Conservation (phyloP, 305 asterid genomes). For the Fraxinus floribunda region DNA sequence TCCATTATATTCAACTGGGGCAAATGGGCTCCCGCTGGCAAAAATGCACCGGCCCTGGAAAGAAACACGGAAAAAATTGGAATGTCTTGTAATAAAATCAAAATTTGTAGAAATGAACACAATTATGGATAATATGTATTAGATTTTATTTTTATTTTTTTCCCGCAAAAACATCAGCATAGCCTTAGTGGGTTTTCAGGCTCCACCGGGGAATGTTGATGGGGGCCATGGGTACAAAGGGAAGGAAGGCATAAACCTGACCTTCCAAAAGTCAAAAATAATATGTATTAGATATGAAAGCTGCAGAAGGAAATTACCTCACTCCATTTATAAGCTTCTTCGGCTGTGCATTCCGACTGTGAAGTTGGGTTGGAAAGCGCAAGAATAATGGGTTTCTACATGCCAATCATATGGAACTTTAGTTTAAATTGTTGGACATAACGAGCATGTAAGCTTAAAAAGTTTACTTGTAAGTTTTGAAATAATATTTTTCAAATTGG, state of each 20-base stretch:
- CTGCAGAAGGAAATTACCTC: conserved; percentile 32
- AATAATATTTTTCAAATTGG: not conserved
- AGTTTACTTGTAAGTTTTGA: not conserved
- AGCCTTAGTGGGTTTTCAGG: not conserved
- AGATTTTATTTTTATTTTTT: not conserved
- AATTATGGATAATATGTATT: not conserved
- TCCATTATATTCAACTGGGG: conserved; percentile 65
- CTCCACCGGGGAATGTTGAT: not conserved
- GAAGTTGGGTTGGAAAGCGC: conserved; percentile 65
- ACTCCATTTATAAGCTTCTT: conserved; percentile 60
- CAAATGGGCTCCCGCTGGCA: conserved; percentile 98
- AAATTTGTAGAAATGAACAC: not conserved
- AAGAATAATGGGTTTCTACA: conserved; percentile 57
- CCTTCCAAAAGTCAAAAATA: not conserved
- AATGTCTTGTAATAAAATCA: not conserved
- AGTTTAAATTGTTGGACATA: not conserved
- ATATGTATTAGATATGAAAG: not conserved
- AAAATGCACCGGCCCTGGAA: conserved; percentile 82
- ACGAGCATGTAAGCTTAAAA: not conserved
- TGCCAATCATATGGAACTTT: not conserved
- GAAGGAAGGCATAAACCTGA: not conserved
- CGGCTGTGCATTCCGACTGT: conserved; percentile 61
- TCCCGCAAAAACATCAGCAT: not conserved
- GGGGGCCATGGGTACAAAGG: not conserved
- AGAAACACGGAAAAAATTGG: not conserved